phyloP scores from a whole-genome alignment of 495 filamentous ascomycete genomes.

The Opeltia flavorubescens region DNA sequence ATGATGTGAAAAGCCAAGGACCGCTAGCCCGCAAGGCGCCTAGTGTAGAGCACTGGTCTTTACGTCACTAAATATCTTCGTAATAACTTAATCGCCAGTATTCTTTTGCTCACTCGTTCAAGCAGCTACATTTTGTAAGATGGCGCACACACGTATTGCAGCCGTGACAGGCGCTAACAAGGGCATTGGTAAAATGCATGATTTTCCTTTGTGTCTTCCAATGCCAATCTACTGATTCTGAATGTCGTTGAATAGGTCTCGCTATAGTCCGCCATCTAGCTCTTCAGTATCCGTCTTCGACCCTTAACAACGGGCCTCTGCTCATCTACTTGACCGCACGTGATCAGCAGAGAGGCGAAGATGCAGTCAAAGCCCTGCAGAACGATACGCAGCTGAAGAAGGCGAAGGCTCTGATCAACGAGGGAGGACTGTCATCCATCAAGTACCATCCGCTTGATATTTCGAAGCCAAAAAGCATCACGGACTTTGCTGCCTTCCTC shows the following conservation, averaged over 20 bases:
- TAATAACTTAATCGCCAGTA: no score
- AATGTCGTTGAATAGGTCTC: constrained; percentile 1
- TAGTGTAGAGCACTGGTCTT: no score
- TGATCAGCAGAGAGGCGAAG: constrained; percentile 25
- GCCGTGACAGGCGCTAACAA: constrained; percentile 15
- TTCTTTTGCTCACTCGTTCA: no score
- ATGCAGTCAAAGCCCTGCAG: constrained; percentile 24
- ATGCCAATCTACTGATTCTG: neutral
- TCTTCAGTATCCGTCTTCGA: constrained; percentile 32
- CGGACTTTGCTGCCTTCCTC: constrained; percentile 24
- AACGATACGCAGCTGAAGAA: constrained; percentile 25
- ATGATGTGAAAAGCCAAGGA: no score
- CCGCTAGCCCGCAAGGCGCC: no score
- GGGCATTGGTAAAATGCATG: constrained; percentile 5
- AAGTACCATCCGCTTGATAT: constrained; percentile 32
- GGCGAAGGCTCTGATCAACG: constrained; percentile 24
- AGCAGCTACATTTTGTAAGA: no score
- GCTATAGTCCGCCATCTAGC: constrained; percentile 19
- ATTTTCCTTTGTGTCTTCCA: neutral
- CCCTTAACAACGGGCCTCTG: constrained; percentile 27
- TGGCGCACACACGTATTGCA: constrained; percentile 8
- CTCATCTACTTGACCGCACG: constrained; percentile 39
- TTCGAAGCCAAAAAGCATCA: constrained; percentile 24
- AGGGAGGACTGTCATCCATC: constrained; percentile 30
- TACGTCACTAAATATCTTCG: no score